phyloP scores from a whole-genome alignment of 177 flowering plant species.

The Telopea speciosissima region DNA sequence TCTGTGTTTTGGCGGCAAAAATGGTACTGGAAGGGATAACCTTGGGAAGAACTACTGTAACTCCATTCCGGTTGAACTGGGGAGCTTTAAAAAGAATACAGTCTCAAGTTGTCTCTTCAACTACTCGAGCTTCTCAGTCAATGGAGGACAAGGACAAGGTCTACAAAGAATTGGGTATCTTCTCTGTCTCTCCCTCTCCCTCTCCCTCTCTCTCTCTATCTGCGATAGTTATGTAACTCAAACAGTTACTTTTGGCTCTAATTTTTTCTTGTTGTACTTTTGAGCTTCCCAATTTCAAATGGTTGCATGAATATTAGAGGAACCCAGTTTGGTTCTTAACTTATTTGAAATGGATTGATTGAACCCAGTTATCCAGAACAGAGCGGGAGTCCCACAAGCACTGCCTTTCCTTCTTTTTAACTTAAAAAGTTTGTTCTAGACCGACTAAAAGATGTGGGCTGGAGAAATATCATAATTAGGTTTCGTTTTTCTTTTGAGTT shows the following conservation, averaged over 20 bases:
- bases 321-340: neutral
- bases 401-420: neutral
- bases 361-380: neutral
- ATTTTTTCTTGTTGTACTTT: neutral
- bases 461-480: neutral
- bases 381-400: neutral
- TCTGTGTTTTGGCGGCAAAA: slow-evolving; percentile 1
- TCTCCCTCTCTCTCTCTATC: slow-evolving; percentile 6
- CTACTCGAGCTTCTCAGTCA: slow-evolving; percentile 49
- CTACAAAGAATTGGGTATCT: slow-evolving; percentile 62
- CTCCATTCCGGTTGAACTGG: slow-evolving; percentile 8
- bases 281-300: neutral
- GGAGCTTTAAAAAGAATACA: slow-evolving; percentile 3
- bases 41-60: slow-evolving; percentile 4
- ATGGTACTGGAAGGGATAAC: slow-evolving; percentile 5
- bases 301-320: neutral
- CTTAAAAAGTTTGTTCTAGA: too few species aligned
- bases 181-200: slow-evolving; percentile 5
- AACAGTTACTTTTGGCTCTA: neutral
- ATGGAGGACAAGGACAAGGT: slow-evolving; percentile 44
- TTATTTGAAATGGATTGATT: slow-evolving; percentile 1
- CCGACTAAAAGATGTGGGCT: neutral
- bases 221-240: neutral
- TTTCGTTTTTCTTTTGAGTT: neutral
- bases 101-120: slow-evolving; percentile 13